These are phyloP conservation scores for Nadsonia commutata DNA, from an alignment of 1,139 yeast species.

Conservation along the genomic window DNA sequence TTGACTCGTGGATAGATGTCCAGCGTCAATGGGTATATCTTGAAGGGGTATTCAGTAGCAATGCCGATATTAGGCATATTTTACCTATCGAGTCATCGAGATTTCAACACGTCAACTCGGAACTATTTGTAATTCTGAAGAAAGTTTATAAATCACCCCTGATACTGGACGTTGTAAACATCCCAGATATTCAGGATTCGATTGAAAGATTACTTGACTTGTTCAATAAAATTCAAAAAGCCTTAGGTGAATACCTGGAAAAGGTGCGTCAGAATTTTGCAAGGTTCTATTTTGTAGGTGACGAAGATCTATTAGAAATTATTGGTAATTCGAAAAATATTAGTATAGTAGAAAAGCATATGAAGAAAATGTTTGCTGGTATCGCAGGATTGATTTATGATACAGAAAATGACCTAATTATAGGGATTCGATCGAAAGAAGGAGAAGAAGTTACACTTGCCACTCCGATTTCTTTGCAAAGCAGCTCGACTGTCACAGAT, in stretches of 20 bases:
- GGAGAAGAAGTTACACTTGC: conserved; percentile 41
- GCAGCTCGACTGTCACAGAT: conserved; percentile 35
- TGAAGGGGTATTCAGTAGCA: conserved; percentile 57
- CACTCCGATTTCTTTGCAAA: conserved; percentile 32
- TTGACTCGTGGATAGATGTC: conserved; percentile 68
- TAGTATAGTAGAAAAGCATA: conserved; percentile 39
- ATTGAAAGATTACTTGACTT: conserved; percentile 43
- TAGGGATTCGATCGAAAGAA: conserved; percentile 43
- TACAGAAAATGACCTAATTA: conserved; percentile 25
- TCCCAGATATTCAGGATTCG: conserved; percentile 35
- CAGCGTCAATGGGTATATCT: conserved; percentile 86
- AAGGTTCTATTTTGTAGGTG: conserved; percentile 77
- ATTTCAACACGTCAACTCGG: conserved; percentile 50
- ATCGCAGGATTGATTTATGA: conserved; percentile 34
- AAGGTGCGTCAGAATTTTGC: conserved; percentile 67
- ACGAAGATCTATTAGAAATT: conserved; percentile 74
- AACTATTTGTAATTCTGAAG: conserved; percentile 38
- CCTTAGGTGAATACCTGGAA: conserved; percentile 68
- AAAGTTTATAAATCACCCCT: conserved; percentile 35
- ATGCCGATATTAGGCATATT: conserved; percentile 42
- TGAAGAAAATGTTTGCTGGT: conserved; percentile 63
- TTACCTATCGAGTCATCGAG: conserved; percentile 60
- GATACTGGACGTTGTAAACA: conserved; percentile 43
- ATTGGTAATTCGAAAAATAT: conserved; percentile 52
- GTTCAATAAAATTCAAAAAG: conserved; percentile 42